A percentile compares a stretch with the other conserved stretches of the same genome.
phyloP scores from a whole-genome alignment of 495 filamentous ascomycete genomes.

The Lasiosphaeria miniovina region DNA sequence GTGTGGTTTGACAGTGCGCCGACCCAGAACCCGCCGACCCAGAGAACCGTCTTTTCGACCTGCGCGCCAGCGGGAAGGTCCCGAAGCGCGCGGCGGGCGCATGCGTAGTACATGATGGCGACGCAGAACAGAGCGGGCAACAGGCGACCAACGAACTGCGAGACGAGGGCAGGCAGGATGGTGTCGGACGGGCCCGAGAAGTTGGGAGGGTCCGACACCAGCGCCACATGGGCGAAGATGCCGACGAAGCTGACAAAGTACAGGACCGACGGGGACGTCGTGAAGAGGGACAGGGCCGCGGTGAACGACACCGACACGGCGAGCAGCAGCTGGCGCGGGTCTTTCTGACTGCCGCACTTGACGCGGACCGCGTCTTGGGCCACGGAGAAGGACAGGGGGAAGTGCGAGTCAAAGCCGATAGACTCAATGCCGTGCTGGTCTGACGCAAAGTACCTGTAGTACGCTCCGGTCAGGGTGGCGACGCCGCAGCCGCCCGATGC shows the following conservation, averaged over 20 bases:
- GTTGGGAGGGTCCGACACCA: constrained; percentile 71
- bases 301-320: constrained; percentile 68
- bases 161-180: constrained; percentile 55
- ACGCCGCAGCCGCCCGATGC: constrained; percentile 66
- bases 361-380: constrained; percentile 29
- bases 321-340: constrained; percentile 70
- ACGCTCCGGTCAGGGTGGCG: constrained; percentile 56
- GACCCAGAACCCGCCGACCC: constrained; percentile 71
- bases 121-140: constrained; percentile 74
- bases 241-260: constrained; percentile 69
- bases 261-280: constrained; percentile 63
- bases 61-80: constrained; percentile 60
- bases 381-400: constrained; percentile 74
- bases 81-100: constrained; percentile 43
- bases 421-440: constrained; percentile 62
- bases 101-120: constrained; percentile 69
- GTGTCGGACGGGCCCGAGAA: constrained; percentile 33
- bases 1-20: constrained; percentile 82
- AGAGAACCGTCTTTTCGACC: constrained; percentile 72
- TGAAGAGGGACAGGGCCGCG: constrained; percentile 63
- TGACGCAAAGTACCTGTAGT: constrained; percentile 57
- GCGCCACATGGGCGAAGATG: constrained; percentile 72
- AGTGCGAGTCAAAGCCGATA: constrained; percentile 67
- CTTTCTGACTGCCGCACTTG: constrained; percentile 51
- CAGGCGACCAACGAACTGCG: constrained; percentile 66